phyloP scores from a whole-genome alignment of 495 filamentous ascomycete genomes.

The Talaromyces borbonicus region DNA sequence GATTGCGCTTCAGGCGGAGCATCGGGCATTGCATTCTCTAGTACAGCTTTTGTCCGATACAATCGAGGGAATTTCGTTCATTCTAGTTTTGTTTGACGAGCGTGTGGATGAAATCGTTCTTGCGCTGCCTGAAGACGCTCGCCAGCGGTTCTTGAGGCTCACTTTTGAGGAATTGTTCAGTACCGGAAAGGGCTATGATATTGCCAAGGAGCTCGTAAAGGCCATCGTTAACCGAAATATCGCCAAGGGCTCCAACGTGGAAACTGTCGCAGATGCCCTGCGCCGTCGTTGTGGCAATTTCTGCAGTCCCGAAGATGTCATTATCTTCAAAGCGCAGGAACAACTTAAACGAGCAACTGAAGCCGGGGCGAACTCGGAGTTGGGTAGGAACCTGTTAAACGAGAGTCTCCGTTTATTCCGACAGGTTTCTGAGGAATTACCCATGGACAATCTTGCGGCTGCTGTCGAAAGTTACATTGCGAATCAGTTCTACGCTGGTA shows the following conservation, averaged over 20 bases:
- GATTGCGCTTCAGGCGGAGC: slow-evolving; percentile 80
- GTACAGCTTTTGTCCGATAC: slow-evolving; percentile 72
- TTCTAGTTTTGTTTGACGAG: slow-evolving; percentile 87
- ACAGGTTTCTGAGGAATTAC: slow-evolving; percentile 71
- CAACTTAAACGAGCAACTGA: slow-evolving; percentile 79
- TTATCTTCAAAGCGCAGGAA: slow-evolving; percentile 97
- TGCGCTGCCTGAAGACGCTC: slow-evolving; percentile 59
- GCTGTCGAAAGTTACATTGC: slow-evolving; percentile 67
- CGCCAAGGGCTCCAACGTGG: slow-evolving; percentile 87
- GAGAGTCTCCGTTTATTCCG: slow-evolving; percentile 84
- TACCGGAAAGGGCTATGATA: slow-evolving; percentile 63
- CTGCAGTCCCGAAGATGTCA: slow-evolving; percentile 91
- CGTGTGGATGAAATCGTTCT: slow-evolving; percentile 77
- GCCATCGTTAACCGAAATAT: slow-evolving; percentile 98
- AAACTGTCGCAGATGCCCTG: slow-evolving; percentile 89
- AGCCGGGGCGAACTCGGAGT: slow-evolving; percentile 59
- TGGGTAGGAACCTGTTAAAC: slow-evolving; percentile 70
- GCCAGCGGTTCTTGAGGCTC: slow-evolving; percentile 58
- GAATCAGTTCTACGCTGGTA: slow-evolving; percentile 76
- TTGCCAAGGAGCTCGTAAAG: slow-evolving; percentile 95
- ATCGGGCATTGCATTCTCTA: slow-evolving; percentile 81
- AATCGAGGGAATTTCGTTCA: slow-evolving; percentile 92
- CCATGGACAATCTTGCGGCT: slow-evolving; percentile 66
- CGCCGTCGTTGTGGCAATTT: slow-evolving; percentile 88
- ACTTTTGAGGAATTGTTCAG: slow-evolving; percentile 85